Percentiles rank a stretch among this genome's conserved stretches.
Conservation (phyloP, 768 basidiomycete genomes). For the Boletus tylopilopsis region DNA sequence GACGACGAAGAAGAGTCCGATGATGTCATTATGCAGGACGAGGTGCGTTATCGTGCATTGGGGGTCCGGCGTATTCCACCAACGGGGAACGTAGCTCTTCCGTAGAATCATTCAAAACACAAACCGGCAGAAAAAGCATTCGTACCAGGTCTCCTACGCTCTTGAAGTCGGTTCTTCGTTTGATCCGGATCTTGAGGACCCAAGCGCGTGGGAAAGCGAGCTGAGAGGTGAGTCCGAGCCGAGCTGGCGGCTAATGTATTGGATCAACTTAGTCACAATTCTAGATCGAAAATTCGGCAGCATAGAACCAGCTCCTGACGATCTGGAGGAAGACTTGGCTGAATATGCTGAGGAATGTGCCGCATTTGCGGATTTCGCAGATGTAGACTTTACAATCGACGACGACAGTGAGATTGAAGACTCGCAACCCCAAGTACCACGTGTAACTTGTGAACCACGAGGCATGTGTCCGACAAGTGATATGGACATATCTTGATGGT, state of each 20-base stretch:
- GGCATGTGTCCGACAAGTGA: constrained; percentile 8
- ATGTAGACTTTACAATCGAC: constrained; percentile 30
- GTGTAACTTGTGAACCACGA: neutral
- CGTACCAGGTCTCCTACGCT: constrained; percentile 61
- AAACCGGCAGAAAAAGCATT: constrained; percentile 45
- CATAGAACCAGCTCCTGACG: constrained; percentile 37
- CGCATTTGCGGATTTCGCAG: constrained; percentile 44
- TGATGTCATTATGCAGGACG: constrained; percentile 57
- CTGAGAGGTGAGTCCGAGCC: constrained; percentile 40
- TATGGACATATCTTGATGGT: constrained; percentile 27
- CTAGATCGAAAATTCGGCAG: constrained; percentile 2
- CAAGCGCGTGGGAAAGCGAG: constrained; percentile 56
- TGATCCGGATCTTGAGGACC: constrained; percentile 69
- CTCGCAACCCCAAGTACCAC: neutral
- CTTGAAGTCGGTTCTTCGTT: constrained; percentile 72
- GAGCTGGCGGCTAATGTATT: neutral
- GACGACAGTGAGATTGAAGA: constrained; percentile 27
- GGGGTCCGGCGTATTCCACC: constrained; percentile 5
- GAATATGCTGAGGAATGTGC: constrained; percentile 56
- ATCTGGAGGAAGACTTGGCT: constrained; percentile 52
- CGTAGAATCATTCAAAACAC: constrained; percentile 58
- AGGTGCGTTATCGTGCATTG: constrained; percentile 34
- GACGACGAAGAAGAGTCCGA: constrained; percentile 60
- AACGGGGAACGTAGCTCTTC: constrained; percentile 50
- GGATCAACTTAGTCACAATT: neutral